Evolutionary conservation across 441 rosid genomes (phyloP).

Genomic region (Erysimum pusillum): DNA sequence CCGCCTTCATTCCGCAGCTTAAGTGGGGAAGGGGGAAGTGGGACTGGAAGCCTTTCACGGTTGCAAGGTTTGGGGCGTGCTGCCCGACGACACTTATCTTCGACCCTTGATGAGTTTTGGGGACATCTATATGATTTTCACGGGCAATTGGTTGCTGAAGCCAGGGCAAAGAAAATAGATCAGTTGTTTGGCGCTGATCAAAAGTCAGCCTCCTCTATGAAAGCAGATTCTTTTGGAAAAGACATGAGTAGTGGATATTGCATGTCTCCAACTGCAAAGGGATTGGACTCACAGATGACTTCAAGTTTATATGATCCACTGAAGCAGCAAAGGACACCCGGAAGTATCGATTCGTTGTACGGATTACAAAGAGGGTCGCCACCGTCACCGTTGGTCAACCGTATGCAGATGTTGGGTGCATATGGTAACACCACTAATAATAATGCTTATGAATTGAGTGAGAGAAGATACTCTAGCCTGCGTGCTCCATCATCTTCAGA

Average conservation of each 20-base stretch:
- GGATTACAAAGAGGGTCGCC: slow-evolving; percentile 72
- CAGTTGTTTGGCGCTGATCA: slow-evolving; percentile 62
- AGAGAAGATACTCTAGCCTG: slow-evolving; percentile 73
- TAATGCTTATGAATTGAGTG: slow-evolving; percentile 57
- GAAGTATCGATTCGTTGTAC: slow-evolving; percentile 63
- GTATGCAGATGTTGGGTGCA: slow-evolving; percentile 61
- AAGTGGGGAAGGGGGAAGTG: slow-evolving; percentile 85
- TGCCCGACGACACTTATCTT: slow-evolving; percentile 86
- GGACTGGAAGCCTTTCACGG: slow-evolving; percentile 92
- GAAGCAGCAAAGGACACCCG: slow-evolving; percentile 66
- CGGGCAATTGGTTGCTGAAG: slow-evolving; percentile 77
- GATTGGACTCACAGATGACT: slow-evolving; percentile 57
- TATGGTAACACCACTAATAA: slow-evolving; percentile 58
- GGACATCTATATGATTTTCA: slow-evolving; percentile 87
- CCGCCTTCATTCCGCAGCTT: slow-evolving; percentile 89
- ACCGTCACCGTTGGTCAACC: slow-evolving; percentile 60
- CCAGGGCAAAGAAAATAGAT: slow-evolving; percentile 71
- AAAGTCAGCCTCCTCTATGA: slow-evolving; percentile 54
- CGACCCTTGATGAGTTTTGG: slow-evolving; percentile 91
- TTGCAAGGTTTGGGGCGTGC: slow-evolving; percentile 98
- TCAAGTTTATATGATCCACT: slow-evolving; percentile 64
- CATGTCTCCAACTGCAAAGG: slow-evolving; percentile 63
- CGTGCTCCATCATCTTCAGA: slow-evolving; percentile 69
- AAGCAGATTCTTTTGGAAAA: slow-evolving; percentile 60
- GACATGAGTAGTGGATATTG: slow-evolving; percentile 59